Evolutionary conservation across 225 moss, liverwort and hornwort species (phyloP), one percentile per base, ranked within the genome.

Genomic region (Thuidium tamariscinum): DNA sequence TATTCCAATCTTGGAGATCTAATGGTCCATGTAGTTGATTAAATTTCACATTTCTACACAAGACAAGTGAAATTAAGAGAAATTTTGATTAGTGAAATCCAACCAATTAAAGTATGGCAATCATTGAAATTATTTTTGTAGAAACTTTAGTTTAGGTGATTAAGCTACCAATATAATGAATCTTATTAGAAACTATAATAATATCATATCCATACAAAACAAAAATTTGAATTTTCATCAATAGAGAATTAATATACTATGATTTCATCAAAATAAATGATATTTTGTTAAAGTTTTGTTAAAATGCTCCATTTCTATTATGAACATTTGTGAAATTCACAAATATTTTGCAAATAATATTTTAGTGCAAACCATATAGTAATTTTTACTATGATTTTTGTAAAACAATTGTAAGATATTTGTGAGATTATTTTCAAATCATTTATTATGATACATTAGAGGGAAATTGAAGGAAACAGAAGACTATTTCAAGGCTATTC

Each of bases 121-220:
- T 3, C 26, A 41, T 4, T 0, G 2, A 0, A 2, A 41, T 25
- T 15, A 26, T 26, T 4, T 15, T 69, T 0, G 5, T 26, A 41
- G 1, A 25, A 41, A 69, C 5, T 15, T 69, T 0, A 69, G 0
- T 41, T 69, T 41, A 41, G 39, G 1, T 21, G 6, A 11, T 23
- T 7, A 39, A 68, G 23, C 8, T 23, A 23, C 23, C 25, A 69
- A 41, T 5, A 26, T 8, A 69, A 15, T 41, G 2, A 15, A 41
- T 41, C 15, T 41, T 7, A 2, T 14, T 25, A 41, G 39, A 69
- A 41, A 69, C 25, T 15, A 69, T 25, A 25, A 39, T 69, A 2
- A 41, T 41, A 69, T 12, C 8, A 13, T 14, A n/a, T n/a, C n/a
- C n/a, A n/a, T 39, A 7, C 26, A 41, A 41, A 0, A 69, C 8